Base-by-base conservation (phyloP, 352 stramenopile species). In the Thalassiosira mediterranea region DNA sequence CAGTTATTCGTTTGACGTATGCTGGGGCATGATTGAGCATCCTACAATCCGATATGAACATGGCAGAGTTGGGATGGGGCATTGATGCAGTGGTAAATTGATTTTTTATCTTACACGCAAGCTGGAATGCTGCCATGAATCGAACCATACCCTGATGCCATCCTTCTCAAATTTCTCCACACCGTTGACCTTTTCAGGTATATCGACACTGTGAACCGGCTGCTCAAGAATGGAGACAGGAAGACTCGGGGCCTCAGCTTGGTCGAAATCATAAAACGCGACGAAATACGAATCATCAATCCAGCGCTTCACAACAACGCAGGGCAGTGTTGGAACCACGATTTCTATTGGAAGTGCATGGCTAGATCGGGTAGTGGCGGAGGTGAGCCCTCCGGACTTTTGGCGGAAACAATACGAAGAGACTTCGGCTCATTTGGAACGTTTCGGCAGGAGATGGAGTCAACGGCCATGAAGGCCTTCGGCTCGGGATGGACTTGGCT, bases 401-500 rank as follows among this genome's bases (percentile, higher is more conserved):
- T 98, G 11, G 91, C 94, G 83, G 83, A 90, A n/a, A 81, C 82
- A 61, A 96, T 98, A 56, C 86, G 96, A 19, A 76, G 93, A 69
- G 89, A 96, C 76, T 98, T 98, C 58, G 94, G 94, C 62, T 96
- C 91, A 47, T 89, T 96, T 42, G 93, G 96, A 60, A 74, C 95
- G 46, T 91, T 98, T 70, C 93, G 95, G 81, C 81, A 93, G 53
- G 76, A 97, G 81, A 97, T 98, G 78, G 94, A 95, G 77, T 87
- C 90, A 19, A 90, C 92, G 23, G 94, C 94, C 3, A 91, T 89
- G 52, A 94, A 90, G 4, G 88, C 87, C 67, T 97, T 97, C 81
- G 96, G 96, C 70, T 98, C 94, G 15, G 96, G 96, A 42, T 99
- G 96, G 96, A 94, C 94, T 52, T 99, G 96, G 96, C 88, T 99